A percentile compares a stretch with the other conserved stretches of the same genome.
Conservation (phyloP, 495 filamentous ascomycete species). For the Pyronema omphalodes region DNA sequence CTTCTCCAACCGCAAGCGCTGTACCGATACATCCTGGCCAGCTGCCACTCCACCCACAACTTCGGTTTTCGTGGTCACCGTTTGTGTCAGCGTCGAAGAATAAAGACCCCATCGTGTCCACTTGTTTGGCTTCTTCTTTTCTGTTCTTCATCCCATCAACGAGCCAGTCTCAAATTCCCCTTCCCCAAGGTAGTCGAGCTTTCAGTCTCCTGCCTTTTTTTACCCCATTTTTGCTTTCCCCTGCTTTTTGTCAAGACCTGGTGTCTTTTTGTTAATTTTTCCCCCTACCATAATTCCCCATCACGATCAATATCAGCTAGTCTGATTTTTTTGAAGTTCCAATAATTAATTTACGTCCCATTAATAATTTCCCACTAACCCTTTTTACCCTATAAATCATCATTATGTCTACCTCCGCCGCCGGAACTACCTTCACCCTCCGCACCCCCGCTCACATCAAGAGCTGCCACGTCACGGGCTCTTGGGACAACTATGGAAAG, state of each 20-base stretch:
- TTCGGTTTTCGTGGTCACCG: not conserved
- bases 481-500: conserved; percentile 92
- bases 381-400: not conserved
- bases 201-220: not conserved
- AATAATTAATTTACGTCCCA: not conserved
- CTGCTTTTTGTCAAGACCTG: not conserved
- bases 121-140: not conserved
- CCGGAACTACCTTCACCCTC: conserved; percentile 49
- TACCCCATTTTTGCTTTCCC: not conserved
- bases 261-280: not conserved
- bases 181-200: not conserved
- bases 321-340: not conserved
- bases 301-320: not conserved
- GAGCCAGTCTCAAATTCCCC: not conserved
- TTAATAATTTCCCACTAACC: not conserved
- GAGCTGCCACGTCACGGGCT: conserved; percentile 92
- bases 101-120: not conserved
- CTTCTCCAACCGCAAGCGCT: not conserved
- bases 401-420: conserved; percentile 18
- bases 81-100: not conserved
- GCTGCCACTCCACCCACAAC: not conserved
- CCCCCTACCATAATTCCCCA: not conserved
- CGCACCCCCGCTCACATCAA: conserved; percentile 93
- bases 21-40: not conserved
- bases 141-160: not conserved